A percentile compares a stretch with the other conserved stretches of the same genome.
Evolutionary conservation across 1,139 yeast species (phyloP).

Genomic region (Hansenula sp.): DNA sequence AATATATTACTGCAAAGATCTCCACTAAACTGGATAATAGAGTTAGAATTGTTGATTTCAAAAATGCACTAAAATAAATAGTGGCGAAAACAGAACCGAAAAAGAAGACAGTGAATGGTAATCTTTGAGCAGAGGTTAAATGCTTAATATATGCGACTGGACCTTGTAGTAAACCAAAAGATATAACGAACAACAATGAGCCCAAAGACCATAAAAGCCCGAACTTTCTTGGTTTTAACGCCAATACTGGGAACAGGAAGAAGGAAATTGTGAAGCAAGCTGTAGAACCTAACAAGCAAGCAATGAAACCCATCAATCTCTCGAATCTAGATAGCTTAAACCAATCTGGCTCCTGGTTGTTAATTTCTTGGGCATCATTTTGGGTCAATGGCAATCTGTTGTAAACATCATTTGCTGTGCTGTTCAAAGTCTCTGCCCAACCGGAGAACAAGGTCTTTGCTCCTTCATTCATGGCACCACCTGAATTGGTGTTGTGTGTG

Average conservation of each 20-base stretch:
- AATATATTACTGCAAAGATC: conserved; percentile 81
- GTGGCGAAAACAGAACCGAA: conserved; percentile 72
- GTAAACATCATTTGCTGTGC: conserved; percentile 41
- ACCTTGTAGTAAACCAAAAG: conserved; percentile 91
- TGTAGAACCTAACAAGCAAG: conserved; percentile 71
- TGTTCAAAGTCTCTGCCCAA: conserved; percentile 35
- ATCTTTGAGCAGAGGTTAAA: conserved; percentile 67
- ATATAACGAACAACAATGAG: conserved; percentile 75
- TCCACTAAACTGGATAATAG: conserved; percentile 73
- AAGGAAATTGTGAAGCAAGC: conserved; percentile 82
- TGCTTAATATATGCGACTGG: conserved; percentile 78
- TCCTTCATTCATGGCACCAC: conserved; percentile 27
- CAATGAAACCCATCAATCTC: conserved; percentile 70
- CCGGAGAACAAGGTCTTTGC: conserved; percentile 33
- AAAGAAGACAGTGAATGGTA: conserved; percentile 77
- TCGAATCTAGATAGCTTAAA: conserved; percentile 70
- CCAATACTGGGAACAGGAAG: conserved; percentile 82
- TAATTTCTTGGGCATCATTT: conserved; percentile 39
- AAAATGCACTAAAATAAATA: conserved; percentile 49
- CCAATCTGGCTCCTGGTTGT: conserved; percentile 54
- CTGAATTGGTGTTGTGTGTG: conserved; percentile 23
- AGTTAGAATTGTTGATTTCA: conserved; percentile 73
- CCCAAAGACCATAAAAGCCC: conserved; percentile 93
- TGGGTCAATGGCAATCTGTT: conserved; percentile 50
- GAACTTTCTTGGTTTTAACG: conserved; percentile 87